Evolutionary conservation across 192 early-diverging fungal species (phyloP).

Genomic region (Entomortierella parvispora): DNA sequence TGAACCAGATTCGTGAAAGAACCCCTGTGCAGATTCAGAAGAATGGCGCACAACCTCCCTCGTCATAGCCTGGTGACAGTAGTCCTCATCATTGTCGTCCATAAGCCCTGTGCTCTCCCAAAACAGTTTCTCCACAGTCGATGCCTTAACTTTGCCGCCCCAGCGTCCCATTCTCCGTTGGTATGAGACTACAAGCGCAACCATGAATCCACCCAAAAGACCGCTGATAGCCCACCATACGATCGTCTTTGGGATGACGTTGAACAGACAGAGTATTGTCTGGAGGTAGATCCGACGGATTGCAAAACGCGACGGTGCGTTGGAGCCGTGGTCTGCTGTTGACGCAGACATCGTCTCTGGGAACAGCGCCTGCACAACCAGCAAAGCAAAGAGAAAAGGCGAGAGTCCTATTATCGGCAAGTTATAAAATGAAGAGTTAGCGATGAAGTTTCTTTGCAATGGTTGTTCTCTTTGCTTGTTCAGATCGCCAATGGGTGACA

Average conservation of each 20-base stretch:
- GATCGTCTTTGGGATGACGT: conserved; percentile 57
- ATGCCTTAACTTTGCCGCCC: conserved; percentile 37
- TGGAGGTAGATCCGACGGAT: conserved; percentile 57
- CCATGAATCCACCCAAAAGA: conserved; percentile 52
- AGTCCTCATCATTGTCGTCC: neutral
- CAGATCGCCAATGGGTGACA: too few species aligned
- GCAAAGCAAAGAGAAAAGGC: conserved; percentile 55
- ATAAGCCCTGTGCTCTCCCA: conserved; percentile 11
- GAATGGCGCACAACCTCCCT: conserved; percentile 1
- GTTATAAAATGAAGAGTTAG: neutral
- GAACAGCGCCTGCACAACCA: conserved; percentile 53
- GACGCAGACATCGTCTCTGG: conserved; percentile 2
- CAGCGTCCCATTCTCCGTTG: conserved; percentile 43
- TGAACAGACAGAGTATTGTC: conserved; percentile 57
- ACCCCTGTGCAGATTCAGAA: too few species aligned
- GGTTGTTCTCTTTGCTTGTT: too few species aligned
- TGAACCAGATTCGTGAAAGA: too few species aligned
- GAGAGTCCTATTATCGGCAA: conserved; percentile 53
- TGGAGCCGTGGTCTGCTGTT: neutral
- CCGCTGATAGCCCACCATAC: conserved; percentile 64
- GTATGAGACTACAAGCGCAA: conserved; percentile 47
- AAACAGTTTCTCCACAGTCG: conserved; percentile 11
- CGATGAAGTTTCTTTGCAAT: neutral
- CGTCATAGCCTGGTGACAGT: neutral
- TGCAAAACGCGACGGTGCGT: conserved; percentile 20